Base-by-base conservation (phyloP, 2,329 filamentous ascomycete genomes). In the Fusarium euwallaceae region DNA sequence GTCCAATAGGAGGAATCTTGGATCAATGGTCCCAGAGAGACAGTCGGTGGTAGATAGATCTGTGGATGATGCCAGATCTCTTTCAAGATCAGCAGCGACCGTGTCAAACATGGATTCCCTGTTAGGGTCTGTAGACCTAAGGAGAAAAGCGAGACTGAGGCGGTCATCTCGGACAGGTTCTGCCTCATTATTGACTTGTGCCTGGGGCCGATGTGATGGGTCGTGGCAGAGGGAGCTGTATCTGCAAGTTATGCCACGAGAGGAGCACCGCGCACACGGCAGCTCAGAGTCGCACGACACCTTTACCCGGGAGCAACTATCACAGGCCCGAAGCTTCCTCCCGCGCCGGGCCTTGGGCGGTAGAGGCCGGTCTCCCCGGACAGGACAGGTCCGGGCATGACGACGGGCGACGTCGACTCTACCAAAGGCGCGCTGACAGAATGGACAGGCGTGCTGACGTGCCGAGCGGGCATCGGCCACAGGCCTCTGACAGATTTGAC, bases 261-360 rank as follows among this genome's bases (percentile, higher is more conserved):
- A 55, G 1, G 61, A 59, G 6, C 75, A 77, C 5, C 70, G 39
- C 0, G 11, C 2, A 22, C 75, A 77, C 0, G 74, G 75, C 0
- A 56, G 2, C 1, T 34, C 41, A 0, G 61, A 16, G 3, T 72
- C 20, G 1, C 75, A 77, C 0, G 67, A 76, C 1, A 43, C 60
- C 4, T 77, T 77, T 0, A 32, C 0, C 1, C 22, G 56, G 0
- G 62, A 68, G 10, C 75, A 77, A 0, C 34, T 53, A 16, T 72
- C 66, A 12, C 75, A 77, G 6, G 75, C 70, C 4, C 64, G 70
- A 9, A 45, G 32, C 1, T 74, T 77, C 37, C 71, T 70, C 8
- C 75, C 75, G 1, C 66, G 67, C 24, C 65, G 75, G 6, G 66
- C 60, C 2, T 14, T 24, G 16, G 55, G 63, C 17, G 67, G 75